Evolutionary conservation across 2,329 filamentous ascomycete genomes (phyloP).

Genomic region (Fonsecaea pedrosoi): DNA sequence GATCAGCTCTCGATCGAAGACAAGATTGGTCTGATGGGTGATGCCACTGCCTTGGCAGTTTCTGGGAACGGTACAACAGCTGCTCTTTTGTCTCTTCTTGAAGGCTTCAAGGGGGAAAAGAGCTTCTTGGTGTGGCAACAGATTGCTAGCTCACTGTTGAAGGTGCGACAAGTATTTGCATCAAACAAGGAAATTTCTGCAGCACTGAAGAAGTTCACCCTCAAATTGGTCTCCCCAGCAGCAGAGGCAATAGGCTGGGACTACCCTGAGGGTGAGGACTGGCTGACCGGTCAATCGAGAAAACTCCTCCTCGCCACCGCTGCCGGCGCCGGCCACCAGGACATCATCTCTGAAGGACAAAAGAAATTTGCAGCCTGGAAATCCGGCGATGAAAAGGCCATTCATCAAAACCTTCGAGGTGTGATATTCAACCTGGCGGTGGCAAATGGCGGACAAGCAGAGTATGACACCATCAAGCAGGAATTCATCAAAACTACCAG

Average conservation of each 20-base stretch:
- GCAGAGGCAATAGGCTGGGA: conserved; percentile 86
- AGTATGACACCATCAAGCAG: conserved; percentile 77
- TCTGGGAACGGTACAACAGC: conserved; percentile 84
- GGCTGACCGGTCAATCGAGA: conserved; percentile 79
- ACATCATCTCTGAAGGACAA: conserved; percentile 73
- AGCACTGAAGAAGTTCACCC: conserved; percentile 76
- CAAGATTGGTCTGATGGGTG: conserved; percentile 90
- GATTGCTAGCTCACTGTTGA: conserved; percentile 75
- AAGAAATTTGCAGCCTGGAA: conserved; percentile 82
- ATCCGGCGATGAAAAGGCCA: conserved; percentile 69
- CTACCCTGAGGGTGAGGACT: conserved; percentile 77
- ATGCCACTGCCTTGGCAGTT: conserved; percentile 85
- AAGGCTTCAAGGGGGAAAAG: conserved; percentile 80
- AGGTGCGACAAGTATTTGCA: conserved; percentile 83
- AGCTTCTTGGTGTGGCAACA: conserved; percentile 92
- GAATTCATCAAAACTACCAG: conserved; percentile 84
- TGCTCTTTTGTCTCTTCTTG: conserved; percentile 79
- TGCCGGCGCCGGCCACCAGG: conserved; percentile 75
- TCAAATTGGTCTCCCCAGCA: conserved; percentile 76
- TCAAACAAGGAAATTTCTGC: conserved; percentile 74
- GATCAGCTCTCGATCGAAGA: conserved; percentile 81
- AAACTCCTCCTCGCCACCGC: conserved; percentile 80
- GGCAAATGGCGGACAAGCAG: conserved; percentile 72
- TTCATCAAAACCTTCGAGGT: conserved; percentile 81
- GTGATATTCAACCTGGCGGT: conserved; percentile 82